Conservation (phyloP, 2,329 filamentous ascomycete species). For the Trichoderma sp. region DNA sequence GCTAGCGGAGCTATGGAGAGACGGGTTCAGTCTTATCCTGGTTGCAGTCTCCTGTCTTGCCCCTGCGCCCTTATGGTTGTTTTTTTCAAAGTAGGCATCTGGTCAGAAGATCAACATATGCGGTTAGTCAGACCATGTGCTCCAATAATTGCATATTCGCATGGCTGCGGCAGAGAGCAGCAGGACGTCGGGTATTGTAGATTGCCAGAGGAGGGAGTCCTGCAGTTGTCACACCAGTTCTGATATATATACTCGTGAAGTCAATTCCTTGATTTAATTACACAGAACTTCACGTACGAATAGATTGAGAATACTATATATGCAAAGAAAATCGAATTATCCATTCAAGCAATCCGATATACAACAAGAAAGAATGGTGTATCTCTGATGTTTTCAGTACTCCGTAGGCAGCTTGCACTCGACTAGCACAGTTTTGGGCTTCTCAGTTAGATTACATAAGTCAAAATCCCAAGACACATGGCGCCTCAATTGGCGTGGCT, state of each 20-base stretch:
- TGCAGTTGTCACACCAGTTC: neutral
- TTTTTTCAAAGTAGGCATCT: constrained; percentile 7
- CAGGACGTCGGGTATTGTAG: neutral
- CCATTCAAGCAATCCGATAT: neutral
- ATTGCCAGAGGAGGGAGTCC: neutral
- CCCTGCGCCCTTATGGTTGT: neutral
- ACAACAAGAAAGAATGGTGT: neutral
- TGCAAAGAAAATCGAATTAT: neutral
- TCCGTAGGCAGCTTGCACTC: neutral
- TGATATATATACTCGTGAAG: neutral
- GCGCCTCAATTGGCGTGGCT: neutral
- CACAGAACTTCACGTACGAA: no score
- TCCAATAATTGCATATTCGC: neutral
- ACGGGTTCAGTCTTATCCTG: neutral
- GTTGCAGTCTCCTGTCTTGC: neutral
- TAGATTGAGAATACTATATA: no score
- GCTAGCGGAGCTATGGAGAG: neutral
- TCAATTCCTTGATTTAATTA: neutral
- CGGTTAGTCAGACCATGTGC: neutral
- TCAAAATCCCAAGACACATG: neutral
- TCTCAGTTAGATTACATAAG: neutral
- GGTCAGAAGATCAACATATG: constrained; percentile 2
- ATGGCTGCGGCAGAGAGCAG: neutral
- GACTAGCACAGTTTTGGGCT: neutral
- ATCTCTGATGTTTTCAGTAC: neutral